Base-by-base conservation (phyloP, 441 rosid species). In the Breynia disticha region DNA sequence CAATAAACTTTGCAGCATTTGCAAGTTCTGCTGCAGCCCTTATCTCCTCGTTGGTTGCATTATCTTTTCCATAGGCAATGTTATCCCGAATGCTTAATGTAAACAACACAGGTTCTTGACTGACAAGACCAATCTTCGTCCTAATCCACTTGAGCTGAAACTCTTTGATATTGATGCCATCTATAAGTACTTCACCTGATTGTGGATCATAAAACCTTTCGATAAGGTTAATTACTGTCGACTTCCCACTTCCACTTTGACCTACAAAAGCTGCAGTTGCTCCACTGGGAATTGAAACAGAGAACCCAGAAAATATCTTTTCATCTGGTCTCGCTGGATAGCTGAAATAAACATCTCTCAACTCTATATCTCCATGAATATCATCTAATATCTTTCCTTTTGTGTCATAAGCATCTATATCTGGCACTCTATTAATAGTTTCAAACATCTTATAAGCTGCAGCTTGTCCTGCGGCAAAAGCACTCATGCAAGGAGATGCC, bases 391-490 rank as follows among this genome's bases (percentile, higher is more conserved):
- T 56, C 63, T 58, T 68, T 42, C 88, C 93, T 0, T 16, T 63
- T 3, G 55, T 56, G 66, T 82, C 83, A 32, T 60, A 79, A 19
- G 97, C 71, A 66, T 91, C 97, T 5, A 86, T 88, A 57, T 67
- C 73, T 4, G 86, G 98, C 57, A 67, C 77, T 66, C 95, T 71
- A 14, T 81, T 61, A 35, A 91, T 88, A 0, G 90, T 78, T 62
- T 91, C 84, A 11, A 88, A 85, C 94, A 91, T 88, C 73, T 91
- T 86, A 53, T 69, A 86, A 0, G 95, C 91, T 0, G 89, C 98
- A 13, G 87, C 94, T 73, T 76, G 83, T 57, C 95, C 95, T 11
- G 95, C 79, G 7, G 84, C 89, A 61, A 86, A 91, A 10, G 84
- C 73, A 12, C 65, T 74, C 70, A 88, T 37, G 60, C 81, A 77